Percentiles rank a stretch among this genome's conserved stretches.
These are phyloP conservation scores for Cryptosporidium parvum DNA, from an alignment of 169 alveolate genomes.

Conservation along the genomic window DNA sequence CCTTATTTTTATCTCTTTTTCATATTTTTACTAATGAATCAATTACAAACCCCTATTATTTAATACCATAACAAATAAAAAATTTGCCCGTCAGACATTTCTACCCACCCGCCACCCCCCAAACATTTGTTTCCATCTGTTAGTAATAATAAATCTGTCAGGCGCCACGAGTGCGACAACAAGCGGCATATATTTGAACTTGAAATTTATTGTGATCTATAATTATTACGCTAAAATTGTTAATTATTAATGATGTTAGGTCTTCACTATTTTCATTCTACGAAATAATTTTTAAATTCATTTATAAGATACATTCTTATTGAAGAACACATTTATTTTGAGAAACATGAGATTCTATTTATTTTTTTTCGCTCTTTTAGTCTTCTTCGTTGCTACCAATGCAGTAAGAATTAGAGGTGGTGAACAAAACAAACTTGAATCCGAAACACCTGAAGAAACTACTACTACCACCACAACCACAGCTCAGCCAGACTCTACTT, in stretches of 20 bases:
- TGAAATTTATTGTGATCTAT: conserved; percentile 15
- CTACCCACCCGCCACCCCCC: too few relatives aligned
- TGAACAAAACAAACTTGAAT: not conserved
- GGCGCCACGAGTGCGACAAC: not conserved
- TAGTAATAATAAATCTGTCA: not conserved
- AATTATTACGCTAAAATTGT: not conserved
- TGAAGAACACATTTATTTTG: not conserved
- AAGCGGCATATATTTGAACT: not conserved
- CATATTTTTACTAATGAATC: too few relatives aligned
- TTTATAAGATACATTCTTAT: not conserved
- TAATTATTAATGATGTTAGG: not conserved
- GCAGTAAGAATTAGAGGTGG: conserved; percentile 55
- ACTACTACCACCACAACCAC: conserved; percentile 12
- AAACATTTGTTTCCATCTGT: not conserved
- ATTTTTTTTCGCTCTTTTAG: not conserved
- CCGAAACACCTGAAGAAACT: not conserved
- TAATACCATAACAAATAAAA: too few relatives aligned
- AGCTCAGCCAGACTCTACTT: not conserved
- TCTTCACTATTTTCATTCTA: conserved; percentile 1
- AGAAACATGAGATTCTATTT: conserved; percentile 3
- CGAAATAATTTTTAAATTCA: not conserved
- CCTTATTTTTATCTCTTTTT: too few relatives aligned
- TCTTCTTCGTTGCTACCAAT: conserved; percentile 22
- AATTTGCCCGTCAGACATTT: too few relatives aligned
- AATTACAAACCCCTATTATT: too few relatives aligned